These are phyloP conservation scores for Suhomyces terraborum DNA, from an alignment of 1,139 yeast species.

Conservation along the genomic window DNA sequence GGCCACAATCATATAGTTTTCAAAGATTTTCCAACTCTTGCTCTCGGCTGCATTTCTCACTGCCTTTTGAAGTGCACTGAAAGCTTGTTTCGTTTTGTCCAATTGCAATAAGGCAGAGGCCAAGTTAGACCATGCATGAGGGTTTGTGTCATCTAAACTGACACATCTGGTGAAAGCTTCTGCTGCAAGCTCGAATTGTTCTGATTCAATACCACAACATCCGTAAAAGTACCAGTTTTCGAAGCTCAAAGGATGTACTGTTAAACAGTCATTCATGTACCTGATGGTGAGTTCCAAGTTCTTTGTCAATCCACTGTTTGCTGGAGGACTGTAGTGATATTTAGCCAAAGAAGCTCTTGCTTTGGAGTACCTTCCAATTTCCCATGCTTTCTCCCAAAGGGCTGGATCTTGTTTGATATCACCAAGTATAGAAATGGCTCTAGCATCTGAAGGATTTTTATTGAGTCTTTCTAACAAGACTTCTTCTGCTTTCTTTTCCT, in stretches of 20 bases:
- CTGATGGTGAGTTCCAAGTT: conserved; percentile 58
- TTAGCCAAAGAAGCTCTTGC: conserved; percentile 85
- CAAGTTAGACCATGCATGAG: conserved; percentile 93
- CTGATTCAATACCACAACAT: conserved; percentile 79
- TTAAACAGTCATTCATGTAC: conserved; percentile 75
- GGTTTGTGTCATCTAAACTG: conserved; percentile 76
- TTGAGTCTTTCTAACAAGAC: conserved; percentile 58
- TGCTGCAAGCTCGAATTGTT: conserved; percentile 75
- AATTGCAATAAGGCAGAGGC: conserved; percentile 74
- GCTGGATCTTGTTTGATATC: conserved; percentile 78
- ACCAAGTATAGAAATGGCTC: conserved; percentile 84
- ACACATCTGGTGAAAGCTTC: conserved; percentile 94
- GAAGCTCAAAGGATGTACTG: conserved; percentile 72
- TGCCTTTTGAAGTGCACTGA: conserved; percentile 80
- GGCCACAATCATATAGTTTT: conserved; percentile 82
- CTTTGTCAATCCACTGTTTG: conserved; percentile 50
- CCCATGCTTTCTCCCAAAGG: conserved; percentile 88
- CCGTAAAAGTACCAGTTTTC: conserved; percentile 95
- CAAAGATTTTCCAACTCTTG: conserved; percentile 88
- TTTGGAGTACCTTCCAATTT: conserved; percentile 73
- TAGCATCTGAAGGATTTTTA: conserved; percentile 70
- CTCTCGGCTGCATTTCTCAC: conserved; percentile 64
- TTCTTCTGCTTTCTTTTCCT: conserved; percentile 64
- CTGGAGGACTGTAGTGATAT: conserved; percentile 70
- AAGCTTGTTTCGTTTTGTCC: conserved; percentile 73